Evolutionary conservation across 371 early-diverging fungal genomes (phyloP).

Genomic region (Synchytrium microbalum): DNA sequence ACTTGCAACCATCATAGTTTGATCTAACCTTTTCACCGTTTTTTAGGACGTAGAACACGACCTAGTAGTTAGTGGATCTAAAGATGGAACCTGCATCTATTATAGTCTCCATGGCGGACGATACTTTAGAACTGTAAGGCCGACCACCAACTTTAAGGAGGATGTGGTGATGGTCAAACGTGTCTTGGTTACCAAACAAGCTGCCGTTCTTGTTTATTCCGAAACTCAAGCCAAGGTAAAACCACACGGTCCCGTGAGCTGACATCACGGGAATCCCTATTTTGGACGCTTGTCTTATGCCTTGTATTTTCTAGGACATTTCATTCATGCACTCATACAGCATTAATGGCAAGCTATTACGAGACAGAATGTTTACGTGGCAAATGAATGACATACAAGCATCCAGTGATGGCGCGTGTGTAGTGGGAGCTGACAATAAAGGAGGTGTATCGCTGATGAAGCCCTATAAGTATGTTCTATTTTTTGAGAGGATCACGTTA

Average conservation of each 20-base stretch:
- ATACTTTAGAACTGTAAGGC: slow-evolving; percentile 37
- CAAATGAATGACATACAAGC: slow-evolving; percentile 16
- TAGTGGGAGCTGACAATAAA: slow-evolving; percentile 23
- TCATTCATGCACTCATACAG: slow-evolving; percentile 27
- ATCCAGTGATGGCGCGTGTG: slow-evolving; percentile 14
- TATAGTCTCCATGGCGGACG: slow-evolving; percentile 37
- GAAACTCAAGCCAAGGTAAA: slow-evolving; percentile 14
- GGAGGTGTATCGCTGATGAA: slow-evolving; percentile 24
- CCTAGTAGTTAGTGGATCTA: slow-evolving; percentile 45
- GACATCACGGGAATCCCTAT: no score
- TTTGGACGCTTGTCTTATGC: no score
- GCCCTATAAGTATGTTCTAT: not conserved
- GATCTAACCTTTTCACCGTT: not conserved
- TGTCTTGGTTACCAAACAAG: slow-evolving; percentile 28
- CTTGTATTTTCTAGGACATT: not conserved
- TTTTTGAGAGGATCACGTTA: slow-evolving; percentile 9
- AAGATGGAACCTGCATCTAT: slow-evolving; percentile 49
- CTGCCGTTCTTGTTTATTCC: slow-evolving; percentile 28
- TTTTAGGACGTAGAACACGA: slow-evolving; percentile 26
- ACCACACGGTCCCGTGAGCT: no score
- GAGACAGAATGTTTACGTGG: slow-evolving; percentile 17
- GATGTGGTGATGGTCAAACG: slow-evolving; percentile 19
- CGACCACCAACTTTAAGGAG: slow-evolving; percentile 15
- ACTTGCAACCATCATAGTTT: not conserved
- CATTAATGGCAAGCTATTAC: slow-evolving; percentile 23